A percentile compares a stretch with the other conserved stretches of the same genome.
These are phyloP conservation scores for Aleurites moluccanus DNA, from an alignment of 441 rosid species.

Conservation along the genomic window DNA sequence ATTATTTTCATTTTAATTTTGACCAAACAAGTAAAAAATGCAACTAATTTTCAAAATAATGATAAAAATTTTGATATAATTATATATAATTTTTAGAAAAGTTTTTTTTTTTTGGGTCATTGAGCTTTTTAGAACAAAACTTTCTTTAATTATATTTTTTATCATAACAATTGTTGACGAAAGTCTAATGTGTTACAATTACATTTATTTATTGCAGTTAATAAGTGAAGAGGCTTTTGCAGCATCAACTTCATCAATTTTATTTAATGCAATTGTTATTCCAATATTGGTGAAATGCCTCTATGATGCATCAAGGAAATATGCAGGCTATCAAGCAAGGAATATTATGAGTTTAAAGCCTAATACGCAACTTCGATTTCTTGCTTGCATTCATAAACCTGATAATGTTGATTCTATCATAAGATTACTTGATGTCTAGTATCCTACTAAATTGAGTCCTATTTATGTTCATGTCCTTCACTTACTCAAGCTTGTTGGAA, in stretches of 20 bases:
- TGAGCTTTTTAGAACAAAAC: no score
- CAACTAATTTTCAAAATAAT: no score
- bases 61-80: no score
- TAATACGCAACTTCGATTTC: slow-evolving; percentile 32
- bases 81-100: no score
- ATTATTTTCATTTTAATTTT: no score
- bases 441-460: slow-evolving; percentile 35
- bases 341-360: slow-evolving; percentile 31
- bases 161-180: no score
- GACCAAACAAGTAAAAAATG: no score
- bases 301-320: slow-evolving; percentile 50
- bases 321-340: slow-evolving; percentile 42
- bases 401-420: slow-evolving; percentile 37
- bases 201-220: slow-evolving; percentile 17
- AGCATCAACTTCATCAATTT: neutral
- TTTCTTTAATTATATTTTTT: neutral
- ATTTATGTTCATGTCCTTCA: slow-evolving; percentile 43
- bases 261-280: slow-evolving; percentile 32
- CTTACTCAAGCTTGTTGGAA: slow-evolving; percentile 49
- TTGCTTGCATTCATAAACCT: slow-evolving; percentile 54
- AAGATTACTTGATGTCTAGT: slow-evolving; percentile 32
- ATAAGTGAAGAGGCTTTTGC: slow-evolving; percentile 4
- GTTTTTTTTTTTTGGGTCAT: no score
- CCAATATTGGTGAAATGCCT: slow-evolving; percentile 41
- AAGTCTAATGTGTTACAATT: neutral